Evolutionary conservation across 2,329 filamentous ascomycete species (phyloP).

Genomic region (Orbilia brochopaga): DNA sequence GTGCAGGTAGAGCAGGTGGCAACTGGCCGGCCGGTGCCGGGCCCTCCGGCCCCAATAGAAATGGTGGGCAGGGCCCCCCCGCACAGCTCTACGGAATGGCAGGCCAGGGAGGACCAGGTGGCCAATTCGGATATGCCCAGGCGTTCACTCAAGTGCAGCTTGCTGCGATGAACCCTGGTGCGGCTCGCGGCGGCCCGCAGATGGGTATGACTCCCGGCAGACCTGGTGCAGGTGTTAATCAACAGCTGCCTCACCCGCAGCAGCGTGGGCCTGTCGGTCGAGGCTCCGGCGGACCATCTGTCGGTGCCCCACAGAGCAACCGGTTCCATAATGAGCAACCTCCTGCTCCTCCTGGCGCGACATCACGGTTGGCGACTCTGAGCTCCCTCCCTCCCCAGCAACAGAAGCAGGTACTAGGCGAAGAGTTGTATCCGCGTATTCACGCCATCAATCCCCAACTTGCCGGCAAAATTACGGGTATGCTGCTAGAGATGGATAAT

Average conservation of each 20-base stretch:
- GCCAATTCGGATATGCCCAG: slow-evolving; percentile 44
- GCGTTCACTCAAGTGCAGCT: slow-evolving; percentile 38
- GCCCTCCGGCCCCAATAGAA: slow-evolving; percentile 71
- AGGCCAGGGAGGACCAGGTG: slow-evolving; percentile 67
- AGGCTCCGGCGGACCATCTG: slow-evolving; percentile 14
- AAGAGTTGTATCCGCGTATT: slow-evolving; percentile 98
- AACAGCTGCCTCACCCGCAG: slow-evolving; percentile 56
- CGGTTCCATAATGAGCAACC: slow-evolving; percentile 25
- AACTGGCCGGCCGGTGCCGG: slow-evolving; percentile 63
- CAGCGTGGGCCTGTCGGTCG: slow-evolving; percentile 53
- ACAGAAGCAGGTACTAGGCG: slow-evolving; percentile 98
- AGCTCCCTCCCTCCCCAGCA: slow-evolving; percentile 67
- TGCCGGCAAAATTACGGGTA: slow-evolving; percentile 98
- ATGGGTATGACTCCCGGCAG: slow-evolving; percentile 61
- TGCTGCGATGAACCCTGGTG: slow-evolving; percentile 30
- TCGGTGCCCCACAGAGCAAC: slow-evolving; percentile 12
- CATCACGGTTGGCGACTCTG: slow-evolving; percentile 55
- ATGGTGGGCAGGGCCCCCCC: slow-evolving; percentile 77
- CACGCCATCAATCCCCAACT: slow-evolving; percentile 90
- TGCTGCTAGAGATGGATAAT: slow-evolving; percentile 99
- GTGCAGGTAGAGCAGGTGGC: slow-evolving; percentile 63
- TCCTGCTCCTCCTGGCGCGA: slow-evolving; percentile 4
- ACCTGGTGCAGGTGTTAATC: slow-evolving; percentile 23
- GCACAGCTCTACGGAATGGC: slow-evolving; percentile 84
- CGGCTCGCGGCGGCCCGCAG: slow-evolving; percentile 56